Evolutionary conservation across 2,329 filamentous ascomycete species (phyloP).

Genomic region (Podosphaera fusca): DNA sequence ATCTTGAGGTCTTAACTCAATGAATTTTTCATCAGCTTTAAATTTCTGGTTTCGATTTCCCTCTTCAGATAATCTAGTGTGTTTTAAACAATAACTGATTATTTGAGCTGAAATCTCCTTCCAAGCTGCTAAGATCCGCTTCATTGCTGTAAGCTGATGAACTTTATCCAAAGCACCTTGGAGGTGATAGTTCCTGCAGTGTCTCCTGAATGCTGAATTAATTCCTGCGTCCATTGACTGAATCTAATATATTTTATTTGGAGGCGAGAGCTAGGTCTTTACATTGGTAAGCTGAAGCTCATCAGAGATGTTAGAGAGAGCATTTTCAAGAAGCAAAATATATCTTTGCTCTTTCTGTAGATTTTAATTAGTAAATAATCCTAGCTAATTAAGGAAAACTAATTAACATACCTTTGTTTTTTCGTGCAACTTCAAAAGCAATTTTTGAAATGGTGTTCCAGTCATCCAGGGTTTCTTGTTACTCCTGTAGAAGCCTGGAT

Average conservation of each 20-base stretch:
- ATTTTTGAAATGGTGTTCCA: too few relatives aligned
- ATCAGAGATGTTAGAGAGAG: neutral
- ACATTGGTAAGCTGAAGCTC: neutral
- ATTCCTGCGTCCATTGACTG: neutral
- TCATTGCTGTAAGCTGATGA: slow-evolving; percentile 7
- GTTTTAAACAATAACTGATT: neutral
- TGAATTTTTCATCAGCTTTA: neutral
- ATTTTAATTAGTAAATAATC: too few relatives aligned
- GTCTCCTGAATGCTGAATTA: neutral
- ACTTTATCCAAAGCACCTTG: neutral
- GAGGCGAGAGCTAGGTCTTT: neutral
- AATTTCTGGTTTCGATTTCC: neutral
- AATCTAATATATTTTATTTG: neutral
- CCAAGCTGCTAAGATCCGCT: slow-evolving; percentile 11
- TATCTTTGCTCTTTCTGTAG: neutral
- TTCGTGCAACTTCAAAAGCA: too few relatives aligned
- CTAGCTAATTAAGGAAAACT: too few relatives aligned
- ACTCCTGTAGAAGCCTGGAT: too few relatives aligned
- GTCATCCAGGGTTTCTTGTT: too few relatives aligned
- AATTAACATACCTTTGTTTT: too few relatives aligned
- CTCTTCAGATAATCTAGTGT: neutral
- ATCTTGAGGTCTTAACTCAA: neutral
- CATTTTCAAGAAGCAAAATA: neutral
- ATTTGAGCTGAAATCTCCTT: neutral
- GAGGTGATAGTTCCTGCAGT: neutral